These are phyloP conservation scores for Ascoidea rubescens DNA, from an alignment of 805 yeast genomes.

Conservation along the genomic window DNA sequence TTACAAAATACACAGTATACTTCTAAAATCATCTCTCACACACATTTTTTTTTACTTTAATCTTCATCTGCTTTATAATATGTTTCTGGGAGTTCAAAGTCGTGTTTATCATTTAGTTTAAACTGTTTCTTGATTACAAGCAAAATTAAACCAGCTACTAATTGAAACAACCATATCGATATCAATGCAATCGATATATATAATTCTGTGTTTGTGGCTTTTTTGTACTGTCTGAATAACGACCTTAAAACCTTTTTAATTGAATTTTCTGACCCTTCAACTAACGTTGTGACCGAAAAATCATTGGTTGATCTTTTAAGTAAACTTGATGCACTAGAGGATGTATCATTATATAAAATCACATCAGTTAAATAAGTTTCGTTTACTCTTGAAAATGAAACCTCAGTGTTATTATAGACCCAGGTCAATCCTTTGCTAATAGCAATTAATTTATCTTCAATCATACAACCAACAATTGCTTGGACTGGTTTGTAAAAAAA, in stretches of 20 bases:
- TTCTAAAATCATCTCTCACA: no score
- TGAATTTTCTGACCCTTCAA: conserved; percentile 14
- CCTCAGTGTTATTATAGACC: conserved; percentile 50
- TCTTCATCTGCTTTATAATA: no score
- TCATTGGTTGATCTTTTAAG: conserved; percentile 2
- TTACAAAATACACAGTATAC: no score
- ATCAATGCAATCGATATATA: conserved; percentile 30
- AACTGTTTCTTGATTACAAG: no score
- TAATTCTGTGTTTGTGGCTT: conserved; percentile 29
- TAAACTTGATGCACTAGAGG: conserved; percentile 8
- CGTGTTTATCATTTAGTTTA: no score
- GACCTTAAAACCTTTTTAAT: conserved; percentile 15
- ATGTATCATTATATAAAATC: conserved; percentile 5
- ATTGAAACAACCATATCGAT: conserved; percentile 33
- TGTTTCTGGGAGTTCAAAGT: no score
- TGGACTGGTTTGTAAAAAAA: conserved; percentile 48
- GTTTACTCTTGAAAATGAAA: conserved; percentile 41
- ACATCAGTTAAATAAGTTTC: conserved; percentile 17
- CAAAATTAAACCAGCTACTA: conserved; percentile 25
- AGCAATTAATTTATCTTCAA: conserved; percentile 56
- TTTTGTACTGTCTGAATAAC: conserved; percentile 20
- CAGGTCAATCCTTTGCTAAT: conserved; percentile 67
- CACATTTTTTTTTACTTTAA: no score
- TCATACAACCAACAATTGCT: conserved; percentile 62
- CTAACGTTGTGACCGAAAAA: conserved; percentile 3